Evolutionary conservation across 495 filamentous ascomycete species (phyloP), one percentile per base, ranked within the genome.

Genomic region (Penicillium taxi): DNA sequence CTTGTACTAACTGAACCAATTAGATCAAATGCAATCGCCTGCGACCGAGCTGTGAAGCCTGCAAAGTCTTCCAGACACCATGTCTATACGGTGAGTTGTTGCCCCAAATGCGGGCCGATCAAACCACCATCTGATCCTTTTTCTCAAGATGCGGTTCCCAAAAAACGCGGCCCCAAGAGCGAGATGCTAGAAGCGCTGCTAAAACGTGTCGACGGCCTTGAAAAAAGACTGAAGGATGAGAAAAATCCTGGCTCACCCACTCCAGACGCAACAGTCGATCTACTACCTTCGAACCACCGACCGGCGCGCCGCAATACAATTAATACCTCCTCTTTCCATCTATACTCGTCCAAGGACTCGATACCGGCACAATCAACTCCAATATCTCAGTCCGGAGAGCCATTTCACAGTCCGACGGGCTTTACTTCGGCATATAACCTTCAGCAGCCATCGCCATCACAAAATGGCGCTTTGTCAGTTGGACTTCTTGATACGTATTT

Each of bases 21-120:
- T 46, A 86, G 85, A 90, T 90, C 68, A 93, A 93, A 63, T 93
- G 86, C 62, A 90, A 88, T 62, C 82, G 86, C 12, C 58, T 86
- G 38, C 77, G 81, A 15, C 86, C 86, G 22, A 82, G 82, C 37
- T 93, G 86, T 50, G 85, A 89, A 58, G 84, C 86, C 34, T 93
- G 86, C 55, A 83, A 86, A 56, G 79, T 90, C 31, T 93, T 93
- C 56, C 81, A 86, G 40, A 86, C 81, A 48, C 76, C 81, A n/a
- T 93, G 86, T 62, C 71, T 93, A 26, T 93, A 93, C 53, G 86
- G 85, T 91, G 69, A 33, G 74, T 59, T 17, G 18, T 30, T 26
- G 35, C 13, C 11, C 32, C 24, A 17, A 26, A 14, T 30, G 25
- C 30, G 9, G 21, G 15, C 32, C 24, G 22, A 40, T 37, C 41